A percentile compares a stretch with the other conserved stretches of the same genome.
Conservation (phyloP, 257 asterid genomes). For the Solanum verrucosum region DNA sequence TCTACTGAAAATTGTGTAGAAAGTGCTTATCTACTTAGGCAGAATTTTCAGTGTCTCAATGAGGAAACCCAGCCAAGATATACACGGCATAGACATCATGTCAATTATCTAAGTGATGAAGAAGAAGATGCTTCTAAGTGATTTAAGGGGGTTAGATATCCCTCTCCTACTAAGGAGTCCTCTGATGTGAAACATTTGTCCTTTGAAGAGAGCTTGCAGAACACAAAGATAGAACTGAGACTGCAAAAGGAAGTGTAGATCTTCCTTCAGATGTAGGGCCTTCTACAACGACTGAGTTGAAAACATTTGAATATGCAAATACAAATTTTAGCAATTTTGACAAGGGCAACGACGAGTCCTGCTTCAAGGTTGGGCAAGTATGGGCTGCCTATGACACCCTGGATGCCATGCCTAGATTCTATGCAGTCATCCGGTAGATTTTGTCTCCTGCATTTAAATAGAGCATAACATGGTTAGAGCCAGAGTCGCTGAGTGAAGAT, state of each 20-base stretch:
- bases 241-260: background rate
- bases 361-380: conserved; percentile 36
- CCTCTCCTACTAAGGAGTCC: background rate
- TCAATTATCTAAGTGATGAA: conserved; percentile 14
- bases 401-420: conserved; percentile 63
- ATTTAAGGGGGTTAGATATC: background rate
- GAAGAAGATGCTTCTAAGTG: conserved; percentile 9
- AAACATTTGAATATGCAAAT: too few relatives aligned
- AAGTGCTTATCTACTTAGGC: too few relatives aligned
- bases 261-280: background rate
- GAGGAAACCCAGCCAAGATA: conserved; percentile 15
- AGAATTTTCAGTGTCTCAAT: background rate
- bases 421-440: conserved; percentile 15
- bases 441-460: conserved; percentile 16
- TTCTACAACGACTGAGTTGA: too few relatives aligned
- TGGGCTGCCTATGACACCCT: conserved; percentile 51
- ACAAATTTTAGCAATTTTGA: background rate
- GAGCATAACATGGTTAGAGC: conserved; percentile 51
- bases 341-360: background rate
- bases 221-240: conserved; percentile 1
- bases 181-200: background rate
- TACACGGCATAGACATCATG: conserved; percentile 15
- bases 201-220: conserved; percentile 2
- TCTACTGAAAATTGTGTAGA: too few relatives aligned
- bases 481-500: conserved; percentile 20